Evolutionary conservation across 345 rosid genomes (phyloP), one percentile per base, ranked within the genome.

Genomic region (Excoecaria agallocha): DNA sequence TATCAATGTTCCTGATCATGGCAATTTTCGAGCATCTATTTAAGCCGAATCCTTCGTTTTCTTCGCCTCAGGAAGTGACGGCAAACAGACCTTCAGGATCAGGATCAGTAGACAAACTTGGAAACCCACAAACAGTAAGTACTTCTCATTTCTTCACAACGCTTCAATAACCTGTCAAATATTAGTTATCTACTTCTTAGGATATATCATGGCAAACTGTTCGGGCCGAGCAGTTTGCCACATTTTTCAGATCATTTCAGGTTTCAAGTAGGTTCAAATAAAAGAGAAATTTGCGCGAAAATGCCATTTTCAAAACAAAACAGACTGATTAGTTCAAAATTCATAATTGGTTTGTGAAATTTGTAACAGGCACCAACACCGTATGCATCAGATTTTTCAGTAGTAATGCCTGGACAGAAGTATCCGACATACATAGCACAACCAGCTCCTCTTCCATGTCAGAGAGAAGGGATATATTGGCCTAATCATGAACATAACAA

Each of bases 1-100:
- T 94, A 71, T 86, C 96, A n/a, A 88, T 94, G 94, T 94, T 94
- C 76, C 85, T 94, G 65, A 87, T 94, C 74, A 94, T 91, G 96
- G 98, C 98, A 59, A 90, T 94, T 69, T 94, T 92, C 25, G 98
- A 94, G 72, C 96, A 91, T 82, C 89, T 92, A 46, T 90, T 92
- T 45, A 84, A 89, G 76, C 92, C 94, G n/a, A 77, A 77, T 45
- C 83, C 89, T 74, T 73, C 89, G 8, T 91, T 91, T 78, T 83
- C 89, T 72, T 85, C 86, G 17, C 86, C 94, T 16, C 82, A 79
- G 15, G 80, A 77, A 6, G 39, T 80, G 24, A 19, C 66, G 20
- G n/a, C 65, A 0, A 71, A 77, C 15, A 74, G 62, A 8, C 66
- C 81, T 66, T 69, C 48, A 17, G 85, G 68, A 73, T 79, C 88